phyloP scores from a whole-genome alignment of 2,329 filamentous ascomycete genomes.

The Aspergillus sp. region DNA sequence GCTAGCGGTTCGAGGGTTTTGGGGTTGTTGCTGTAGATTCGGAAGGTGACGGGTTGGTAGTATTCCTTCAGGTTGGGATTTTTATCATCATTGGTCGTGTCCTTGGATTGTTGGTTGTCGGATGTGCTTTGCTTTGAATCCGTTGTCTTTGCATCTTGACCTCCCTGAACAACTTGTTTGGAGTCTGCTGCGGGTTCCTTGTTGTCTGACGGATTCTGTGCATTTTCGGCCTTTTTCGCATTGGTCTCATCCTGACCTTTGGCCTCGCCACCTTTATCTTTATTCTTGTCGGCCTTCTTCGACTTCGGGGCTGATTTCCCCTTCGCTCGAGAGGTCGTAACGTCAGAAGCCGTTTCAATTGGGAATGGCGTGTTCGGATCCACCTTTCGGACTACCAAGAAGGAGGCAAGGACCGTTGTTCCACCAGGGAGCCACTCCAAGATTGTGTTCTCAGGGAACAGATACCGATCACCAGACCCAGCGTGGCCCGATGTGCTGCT shows the following conservation, averaged over 20 bases:
- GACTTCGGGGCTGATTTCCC: constrained; percentile 40
- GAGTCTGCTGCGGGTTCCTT: constrained; percentile 15
- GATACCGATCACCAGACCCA: constrained; percentile 52
- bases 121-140: background rate
- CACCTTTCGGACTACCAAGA: constrained; percentile 51
- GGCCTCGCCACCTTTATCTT: constrained; percentile 12
- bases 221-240: constrained; percentile 15
- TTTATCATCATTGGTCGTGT: constrained; percentile 18
- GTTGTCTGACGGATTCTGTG: constrained; percentile 7
- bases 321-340: constrained; percentile 33
- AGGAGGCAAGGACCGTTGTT: constrained; percentile 52
- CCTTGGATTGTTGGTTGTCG: constrained; percentile 6
- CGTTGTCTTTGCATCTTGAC: constrained; percentile 18
- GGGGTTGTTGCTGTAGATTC: constrained; percentile 57
- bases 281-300: constrained; percentile 42
- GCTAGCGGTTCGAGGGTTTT: constrained; percentile 59
- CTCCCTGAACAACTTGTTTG: constrained; percentile 14
- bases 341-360: constrained; percentile 37
- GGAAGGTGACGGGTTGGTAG: constrained; percentile 60
- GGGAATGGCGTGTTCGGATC: constrained; percentile 44
- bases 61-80: constrained; percentile 46
- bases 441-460: constrained; percentile 55
- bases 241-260: constrained; percentile 14
- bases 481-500: constrained; percentile 46
- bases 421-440: constrained; percentile 53